Percentiles rank a stretch among this genome's conserved stretches.
phyloP scores from a whole-genome alignment of 2,329 filamentous ascomycete genomes.

The Penicillium sp. region DNA sequence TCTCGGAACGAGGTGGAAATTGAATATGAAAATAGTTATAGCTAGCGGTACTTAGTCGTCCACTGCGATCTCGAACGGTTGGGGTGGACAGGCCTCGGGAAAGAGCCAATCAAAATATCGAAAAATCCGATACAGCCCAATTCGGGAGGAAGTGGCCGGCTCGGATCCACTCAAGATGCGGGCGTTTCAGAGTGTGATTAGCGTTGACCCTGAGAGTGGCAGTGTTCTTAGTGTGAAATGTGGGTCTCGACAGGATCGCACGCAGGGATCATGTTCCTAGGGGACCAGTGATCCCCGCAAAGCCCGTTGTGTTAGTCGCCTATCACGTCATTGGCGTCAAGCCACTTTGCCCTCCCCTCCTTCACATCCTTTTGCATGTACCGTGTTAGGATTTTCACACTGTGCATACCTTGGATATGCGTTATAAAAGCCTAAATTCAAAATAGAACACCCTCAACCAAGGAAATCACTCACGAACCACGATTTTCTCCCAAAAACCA shows the following conservation, averaged over 20 bases:
- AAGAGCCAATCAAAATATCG: neutral
- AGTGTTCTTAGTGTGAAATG: slow-evolving; percentile 24
- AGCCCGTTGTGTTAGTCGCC: neutral
- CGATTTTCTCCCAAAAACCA: neutral
- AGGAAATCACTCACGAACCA: neutral
- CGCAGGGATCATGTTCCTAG: slow-evolving; percentile 27
- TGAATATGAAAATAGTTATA: neutral
- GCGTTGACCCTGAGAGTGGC: slow-evolving; percentile 33
- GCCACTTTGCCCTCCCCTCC: neutral
- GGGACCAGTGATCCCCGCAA: neutral
- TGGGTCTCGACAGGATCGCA: slow-evolving; percentile 32
- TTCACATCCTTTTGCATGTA: neutral
- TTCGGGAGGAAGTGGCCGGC: slow-evolving; percentile 4
- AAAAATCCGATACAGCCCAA: slow-evolving; percentile 1
- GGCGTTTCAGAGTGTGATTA: slow-evolving; percentile 34
- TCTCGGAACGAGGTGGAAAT: neutral
- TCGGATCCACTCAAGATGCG: slow-evolving; percentile 15
- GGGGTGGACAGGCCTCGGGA: slow-evolving; percentile 1
- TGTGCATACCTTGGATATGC: neutral
- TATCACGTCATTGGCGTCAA: slow-evolving; percentile 18
- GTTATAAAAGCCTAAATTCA: neutral
- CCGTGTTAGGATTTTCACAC: neutral
- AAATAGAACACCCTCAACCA: neutral
- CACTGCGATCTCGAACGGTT: slow-evolving; percentile 16
- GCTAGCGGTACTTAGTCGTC: neutral